Conservation (phyloP, 2,329 filamentous ascomycete species). For the Microascus cirrosus region DNA sequence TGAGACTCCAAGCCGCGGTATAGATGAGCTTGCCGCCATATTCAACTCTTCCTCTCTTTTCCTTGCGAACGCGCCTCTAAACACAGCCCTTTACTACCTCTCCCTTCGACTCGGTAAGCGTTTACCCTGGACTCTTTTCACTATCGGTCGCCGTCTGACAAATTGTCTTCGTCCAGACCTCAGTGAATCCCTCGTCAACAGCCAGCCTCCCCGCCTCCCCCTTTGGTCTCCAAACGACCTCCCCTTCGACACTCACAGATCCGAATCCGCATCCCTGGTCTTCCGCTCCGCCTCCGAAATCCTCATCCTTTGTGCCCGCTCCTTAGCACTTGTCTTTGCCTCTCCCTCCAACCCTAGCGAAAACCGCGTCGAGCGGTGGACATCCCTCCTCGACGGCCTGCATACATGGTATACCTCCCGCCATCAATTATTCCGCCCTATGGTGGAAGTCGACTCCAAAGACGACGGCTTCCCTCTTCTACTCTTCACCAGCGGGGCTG, state of each 20-base stretch:
- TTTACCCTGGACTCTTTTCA: neutral
- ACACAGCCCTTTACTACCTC: conserved; percentile 8
- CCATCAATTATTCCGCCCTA: conserved; percentile 18
- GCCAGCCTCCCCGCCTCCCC: neutral
- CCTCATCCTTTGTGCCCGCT: conserved; percentile 19
- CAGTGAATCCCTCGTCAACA: neutral
- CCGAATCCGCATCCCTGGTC: neutral
- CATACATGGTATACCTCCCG: conserved; percentile 20
- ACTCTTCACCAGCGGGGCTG: conserved; percentile 24
- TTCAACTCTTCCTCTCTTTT: neutral
- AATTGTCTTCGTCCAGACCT: neutral
- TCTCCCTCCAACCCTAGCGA: neutral
- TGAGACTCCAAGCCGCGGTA: neutral
- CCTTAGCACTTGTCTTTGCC: conserved; percentile 19
- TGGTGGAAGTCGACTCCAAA: conserved; percentile 16
- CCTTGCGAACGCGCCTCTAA: conserved; percentile 3
- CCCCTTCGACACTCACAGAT: neutral
- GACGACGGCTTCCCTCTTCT: conserved; percentile 20
- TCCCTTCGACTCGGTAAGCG: conserved; percentile 15
- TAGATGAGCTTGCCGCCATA: neutral
- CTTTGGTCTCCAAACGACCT: neutral
- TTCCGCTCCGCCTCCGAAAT: conserved; percentile 11
- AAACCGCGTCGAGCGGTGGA: conserved; percentile 16
- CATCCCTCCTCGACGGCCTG: conserved; percentile 17
- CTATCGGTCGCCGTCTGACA: neutral